Conservation (phyloP, 495 filamentous ascomycete species). For the Podospora didyma region DNA sequence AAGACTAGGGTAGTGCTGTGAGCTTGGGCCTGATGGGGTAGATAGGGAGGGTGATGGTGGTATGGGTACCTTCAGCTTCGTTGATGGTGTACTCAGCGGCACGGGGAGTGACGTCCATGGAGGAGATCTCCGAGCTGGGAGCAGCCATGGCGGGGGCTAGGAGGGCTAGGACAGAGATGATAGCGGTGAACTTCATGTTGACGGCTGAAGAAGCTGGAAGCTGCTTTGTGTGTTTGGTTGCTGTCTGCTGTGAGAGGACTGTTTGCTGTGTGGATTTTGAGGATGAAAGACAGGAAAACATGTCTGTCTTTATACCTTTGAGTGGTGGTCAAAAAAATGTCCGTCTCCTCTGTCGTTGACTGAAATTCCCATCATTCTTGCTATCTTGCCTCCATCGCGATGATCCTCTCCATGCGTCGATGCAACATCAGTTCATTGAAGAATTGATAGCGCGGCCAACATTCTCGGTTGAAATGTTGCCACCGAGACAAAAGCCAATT, state of each 20-base stretch:
- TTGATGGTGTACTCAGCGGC: constrained; percentile 8
- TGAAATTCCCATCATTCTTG: background rate
- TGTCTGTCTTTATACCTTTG: background rate
- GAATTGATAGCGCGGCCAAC: background rate
- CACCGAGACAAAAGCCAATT: background rate
- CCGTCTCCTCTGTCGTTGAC: background rate
- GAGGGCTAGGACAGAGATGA: constrained; percentile 9
- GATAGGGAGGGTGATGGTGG: background rate
- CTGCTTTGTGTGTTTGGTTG: background rate
- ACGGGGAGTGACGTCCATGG: constrained; percentile 11
- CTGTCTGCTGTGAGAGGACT: background rate
- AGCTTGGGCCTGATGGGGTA: background rate
- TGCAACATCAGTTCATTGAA: background rate
- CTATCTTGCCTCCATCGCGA: background rate
- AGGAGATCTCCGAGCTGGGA: background rate
- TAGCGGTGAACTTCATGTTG: constrained; percentile 10
- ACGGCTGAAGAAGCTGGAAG: background rate
- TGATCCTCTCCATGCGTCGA: background rate
- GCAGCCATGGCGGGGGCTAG: constrained; percentile 7
- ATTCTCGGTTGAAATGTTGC: background rate
- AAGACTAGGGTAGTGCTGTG: constrained; percentile 12
- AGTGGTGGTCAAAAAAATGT: background rate
- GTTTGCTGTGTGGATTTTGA: background rate
- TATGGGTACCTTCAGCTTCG: constrained; percentile 13
- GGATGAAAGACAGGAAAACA: background rate